Conservation (phyloP, 768 basidiomycete genomes). For the Mycena filopes region DNA sequence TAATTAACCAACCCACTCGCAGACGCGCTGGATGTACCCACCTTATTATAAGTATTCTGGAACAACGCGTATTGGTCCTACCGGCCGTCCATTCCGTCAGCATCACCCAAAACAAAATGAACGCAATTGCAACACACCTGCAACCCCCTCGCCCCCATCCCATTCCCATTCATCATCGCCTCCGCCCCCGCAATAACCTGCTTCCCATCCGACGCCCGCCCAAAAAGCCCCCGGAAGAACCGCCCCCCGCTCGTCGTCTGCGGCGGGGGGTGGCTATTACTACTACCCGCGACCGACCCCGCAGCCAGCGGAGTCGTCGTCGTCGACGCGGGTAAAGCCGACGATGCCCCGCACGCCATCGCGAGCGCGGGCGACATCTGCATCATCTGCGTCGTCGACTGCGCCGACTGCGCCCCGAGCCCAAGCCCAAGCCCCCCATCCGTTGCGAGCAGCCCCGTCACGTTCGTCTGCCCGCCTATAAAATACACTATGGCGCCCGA, state of each 20-base stretch:
- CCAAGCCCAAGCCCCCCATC: constrained; percentile 20
- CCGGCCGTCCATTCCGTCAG: neutral
- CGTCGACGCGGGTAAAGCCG: too few species aligned
- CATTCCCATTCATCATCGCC: constrained; percentile 27
- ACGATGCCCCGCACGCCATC: constrained; percentile 1
- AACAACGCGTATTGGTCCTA: constrained; percentile 31
- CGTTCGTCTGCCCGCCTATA: constrained; percentile 34
- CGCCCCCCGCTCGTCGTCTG: neutral
- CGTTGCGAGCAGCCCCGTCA: constrained; percentile 27
- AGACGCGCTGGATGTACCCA: too few species aligned
- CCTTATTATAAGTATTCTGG: constrained; percentile 34
- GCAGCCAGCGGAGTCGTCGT: too few species aligned
- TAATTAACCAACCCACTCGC: too few species aligned
- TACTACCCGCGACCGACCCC: too few species aligned
- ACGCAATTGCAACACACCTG: constrained; percentile 7
- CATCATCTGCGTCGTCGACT: too few species aligned
- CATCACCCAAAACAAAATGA: neutral
- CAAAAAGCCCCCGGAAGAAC: constrained; percentile 31
- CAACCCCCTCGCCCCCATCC: constrained; percentile 8
- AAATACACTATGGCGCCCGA: constrained; percentile 31
- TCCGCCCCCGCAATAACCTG: constrained; percentile 32
- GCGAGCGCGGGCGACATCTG: constrained; percentile 32
- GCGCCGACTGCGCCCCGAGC: neutral
- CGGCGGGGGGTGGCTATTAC: neutral
- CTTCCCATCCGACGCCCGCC: constrained; percentile 23